Base-by-base conservation (phyloP, 75 land plant species). In the Larix kaempferi region DNA sequence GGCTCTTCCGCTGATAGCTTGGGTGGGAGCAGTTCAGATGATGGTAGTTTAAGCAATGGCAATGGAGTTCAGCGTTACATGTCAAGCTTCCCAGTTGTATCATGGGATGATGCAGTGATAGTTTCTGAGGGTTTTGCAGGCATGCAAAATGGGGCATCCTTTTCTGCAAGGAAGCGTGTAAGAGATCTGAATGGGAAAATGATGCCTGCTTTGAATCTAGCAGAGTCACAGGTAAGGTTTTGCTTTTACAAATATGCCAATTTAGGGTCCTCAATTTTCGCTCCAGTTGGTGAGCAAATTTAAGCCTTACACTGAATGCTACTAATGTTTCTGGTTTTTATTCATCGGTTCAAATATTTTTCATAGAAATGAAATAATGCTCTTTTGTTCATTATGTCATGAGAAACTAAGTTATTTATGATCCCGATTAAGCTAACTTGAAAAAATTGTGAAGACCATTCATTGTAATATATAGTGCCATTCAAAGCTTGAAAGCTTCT, bases 41-140 rank as follows among this genome's bases (percentile, higher is more conserved):
- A 85, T 49, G 83, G 39, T 61, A 77, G 79, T 58, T 73, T 79
- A 16, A 79, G 59, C 14, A 77, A 74, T 33, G 62, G 55, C 5
- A 37, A 80, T 52, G 88, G 80, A 52, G 74, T 75, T 77, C 80
- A 79, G 23, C 77, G 76, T 71, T 83, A 63, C 62, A 76, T 77
- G 56, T 25, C 89, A 37, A 84, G 83, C 6, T 88, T 74, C 59
- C 73, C 78, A 0, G 74, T 78, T 56, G 75, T 64, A 62, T 85
- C 89, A 65, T 90, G 92, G 92, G 85, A 82, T 27, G 86, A 81
- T 64, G 61, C 86, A 44, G 14, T 79, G 5, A 57, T 81, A 12
- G 73, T 88, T 57, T 29, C 77, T 7, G 85, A 89, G 29, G 76
- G 67, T 71, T 78, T 83, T 55, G 21, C 73, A 23, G 27, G 25